phyloP scores from a whole-genome alignment of 305 asterid species.

The Andrographis paniculata region DNA sequence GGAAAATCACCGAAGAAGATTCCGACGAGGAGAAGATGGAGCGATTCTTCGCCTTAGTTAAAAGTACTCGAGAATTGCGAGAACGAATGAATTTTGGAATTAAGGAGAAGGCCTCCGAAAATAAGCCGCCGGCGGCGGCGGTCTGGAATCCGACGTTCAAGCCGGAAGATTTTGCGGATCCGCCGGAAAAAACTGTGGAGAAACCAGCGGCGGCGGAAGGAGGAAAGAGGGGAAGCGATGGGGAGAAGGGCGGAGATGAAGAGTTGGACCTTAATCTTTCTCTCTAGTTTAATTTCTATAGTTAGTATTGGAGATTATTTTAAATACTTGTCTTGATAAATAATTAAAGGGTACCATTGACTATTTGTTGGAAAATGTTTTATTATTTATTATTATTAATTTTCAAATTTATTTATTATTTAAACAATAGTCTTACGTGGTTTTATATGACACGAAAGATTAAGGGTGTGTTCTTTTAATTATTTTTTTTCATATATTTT shows the following conservation, averaged over 20 bases:
- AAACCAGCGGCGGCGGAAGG: constrained; percentile 12
- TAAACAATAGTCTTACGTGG: too few relatives aligned
- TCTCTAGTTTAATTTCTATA: constrained; percentile 6
- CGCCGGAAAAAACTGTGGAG: not conserved
- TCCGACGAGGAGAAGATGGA: constrained; percentile 22
- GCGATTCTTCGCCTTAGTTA: constrained; percentile 21
- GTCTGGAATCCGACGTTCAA: constrained; percentile 28
- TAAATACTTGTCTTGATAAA: too few relatives aligned
- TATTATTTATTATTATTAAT: too few relatives aligned
- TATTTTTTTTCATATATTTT: too few relatives aligned
- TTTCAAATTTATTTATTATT: too few relatives aligned
- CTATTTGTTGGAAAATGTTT: too few relatives aligned
- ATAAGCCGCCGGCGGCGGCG: constrained; percentile 5
- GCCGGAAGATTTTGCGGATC: constrained; percentile 20
- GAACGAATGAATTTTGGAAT: constrained; percentile 7
- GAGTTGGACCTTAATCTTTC: constrained; percentile 29
- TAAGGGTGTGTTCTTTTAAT: too few relatives aligned
- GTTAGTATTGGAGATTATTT: too few relatives aligned
- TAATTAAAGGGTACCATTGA: too few relatives aligned
- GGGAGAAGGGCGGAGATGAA: constrained; percentile 7
- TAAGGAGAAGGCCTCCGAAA: not conserved
- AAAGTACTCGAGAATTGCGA: constrained; percentile 22
- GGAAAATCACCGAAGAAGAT: constrained; percentile 17
- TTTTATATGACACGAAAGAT: too few relatives aligned
- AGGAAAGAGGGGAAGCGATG: not conserved